A percentile compares a stretch with the other conserved stretches of the same genome.
phyloP scores from a whole-genome alignment of 305 asterid species.

The Rubia occidens region DNA sequence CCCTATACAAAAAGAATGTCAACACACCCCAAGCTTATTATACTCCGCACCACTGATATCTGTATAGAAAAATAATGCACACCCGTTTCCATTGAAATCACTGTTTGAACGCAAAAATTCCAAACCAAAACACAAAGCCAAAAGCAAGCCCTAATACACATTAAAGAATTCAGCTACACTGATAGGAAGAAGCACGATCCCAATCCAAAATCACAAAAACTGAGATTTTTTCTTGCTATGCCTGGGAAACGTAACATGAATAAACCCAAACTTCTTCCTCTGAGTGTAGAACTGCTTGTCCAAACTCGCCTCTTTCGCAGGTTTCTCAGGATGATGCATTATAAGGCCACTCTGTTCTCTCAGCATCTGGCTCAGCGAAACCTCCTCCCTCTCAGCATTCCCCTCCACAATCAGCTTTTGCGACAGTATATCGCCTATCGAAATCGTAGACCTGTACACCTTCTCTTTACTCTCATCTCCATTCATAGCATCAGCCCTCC shows the following conservation, averaged over 20 bases:
- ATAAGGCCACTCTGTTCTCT: conserved; percentile 60
- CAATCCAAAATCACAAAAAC: conserved; percentile 20
- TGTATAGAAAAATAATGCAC: conserved; percentile 9
- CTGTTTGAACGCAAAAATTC: conserved; percentile 3
- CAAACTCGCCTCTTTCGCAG: conserved; percentile 30
- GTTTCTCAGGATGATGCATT: conserved; percentile 34
- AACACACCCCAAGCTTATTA: not conserved
- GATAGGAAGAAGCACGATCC: not conserved
- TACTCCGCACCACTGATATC: not conserved
- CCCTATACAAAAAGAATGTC: no score
- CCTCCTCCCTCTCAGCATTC: conserved; percentile 36
- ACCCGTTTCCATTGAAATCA: not conserved
- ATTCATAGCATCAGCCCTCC: conserved; percentile 18
- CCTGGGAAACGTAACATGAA: conserved; percentile 63
- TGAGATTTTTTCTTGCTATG: conserved; percentile 59
- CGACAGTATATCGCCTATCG: conserved; percentile 55
- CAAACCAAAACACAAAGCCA: not conserved
- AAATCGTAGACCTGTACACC: conserved; percentile 43
- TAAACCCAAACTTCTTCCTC: conserved; percentile 84
- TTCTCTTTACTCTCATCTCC: conserved; percentile 18
- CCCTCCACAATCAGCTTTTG: conserved; percentile 42
- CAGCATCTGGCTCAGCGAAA: conserved; percentile 76
- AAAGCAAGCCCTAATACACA: conserved; percentile 14
- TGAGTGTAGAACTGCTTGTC: conserved; percentile 51
- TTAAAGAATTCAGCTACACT: not conserved